Base-by-base conservation (phyloP, 202 grass and related monocot species). In the Panicum virgatum region DNA sequence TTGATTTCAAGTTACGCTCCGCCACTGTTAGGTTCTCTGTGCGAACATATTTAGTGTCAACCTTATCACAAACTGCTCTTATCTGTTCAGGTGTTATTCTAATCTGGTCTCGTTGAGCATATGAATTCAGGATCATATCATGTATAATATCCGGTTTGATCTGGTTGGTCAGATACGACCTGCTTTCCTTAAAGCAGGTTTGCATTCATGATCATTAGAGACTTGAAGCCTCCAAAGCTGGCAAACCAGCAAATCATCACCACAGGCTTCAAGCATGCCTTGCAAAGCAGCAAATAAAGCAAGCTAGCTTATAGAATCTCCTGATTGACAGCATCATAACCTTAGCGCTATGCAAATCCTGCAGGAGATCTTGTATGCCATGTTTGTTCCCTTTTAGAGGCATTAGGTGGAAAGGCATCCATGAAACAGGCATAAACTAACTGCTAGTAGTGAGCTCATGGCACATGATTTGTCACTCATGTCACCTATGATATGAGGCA, bases 401-500 rank as follows among this genome's bases (percentile, higher is more conserved):
- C 73, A 78, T 78, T 87, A 65, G 80, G 80, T 86, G 73, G 43
- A 83, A 83, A 83, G 57, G 34, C 53, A 46, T 25, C 45, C 47
- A 38, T 63, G 73, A 29, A 72, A 77, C 54, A 12, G 54, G 48
- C 79, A 80, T 83, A 87, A 72, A 72, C 38, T 64, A 82, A 64
- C 73, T 42, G 72, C 66, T 51, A 53, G 8, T 29, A 26, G 71
- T 71, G 54, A 66, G 16, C 60, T 54, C 66, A 85, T 62, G 65
- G 39, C 62, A 39, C 80, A 83, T 66, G 23, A 66, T 79, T 3
- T 78, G 30, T 30, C 65, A 78, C 63, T 79, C 56, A 76, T 71
- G 57, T 54, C 57, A 54, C 85, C 85, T 64, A 87, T 87, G 73
- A 83, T 87, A 72, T 72, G 85, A 78, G 75, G 56, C 85, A 83